Evolutionary conservation across 2,329 filamentous ascomycete genomes (phyloP).

Genomic region (Myrmaecium sp.): DNA sequence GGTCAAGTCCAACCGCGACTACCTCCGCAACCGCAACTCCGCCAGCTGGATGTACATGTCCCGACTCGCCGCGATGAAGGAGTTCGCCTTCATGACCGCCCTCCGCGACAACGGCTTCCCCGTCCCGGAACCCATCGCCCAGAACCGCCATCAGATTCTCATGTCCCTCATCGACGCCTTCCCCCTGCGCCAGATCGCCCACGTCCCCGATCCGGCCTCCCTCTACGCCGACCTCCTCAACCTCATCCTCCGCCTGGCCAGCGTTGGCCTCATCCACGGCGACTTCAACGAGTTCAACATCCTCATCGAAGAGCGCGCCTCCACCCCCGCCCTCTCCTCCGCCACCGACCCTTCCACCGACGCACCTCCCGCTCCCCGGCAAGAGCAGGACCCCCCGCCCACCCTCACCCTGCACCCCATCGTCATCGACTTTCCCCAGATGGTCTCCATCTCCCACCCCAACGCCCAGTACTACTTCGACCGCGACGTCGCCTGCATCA

Average conservation of each 20-base stretch:
- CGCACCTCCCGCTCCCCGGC: background rate
- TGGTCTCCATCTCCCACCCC: constrained; percentile 83
- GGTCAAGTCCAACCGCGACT: constrained; percentile 91
- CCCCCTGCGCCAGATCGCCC: constrained; percentile 73
- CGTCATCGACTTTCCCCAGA: constrained; percentile 95
- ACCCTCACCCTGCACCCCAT: constrained; percentile 52
- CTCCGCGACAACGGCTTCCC: constrained; percentile 71
- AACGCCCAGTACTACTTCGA: constrained; percentile 98
- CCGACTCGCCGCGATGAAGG: constrained; percentile 78
- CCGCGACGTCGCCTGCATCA: constrained; percentile 87
- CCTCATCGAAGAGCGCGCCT: constrained; percentile 58
- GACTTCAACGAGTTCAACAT: constrained; percentile 99
- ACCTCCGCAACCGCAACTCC: constrained; percentile 63
- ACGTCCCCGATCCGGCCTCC: constrained; percentile 64
- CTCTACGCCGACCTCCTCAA: constrained; percentile 85
- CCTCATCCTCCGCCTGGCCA: constrained; percentile 68
- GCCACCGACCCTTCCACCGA: constrained; percentile 3
- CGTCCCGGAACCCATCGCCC: constrained; percentile 72
- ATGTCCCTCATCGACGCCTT: constrained; percentile 91
- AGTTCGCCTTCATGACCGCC: constrained; percentile 86
- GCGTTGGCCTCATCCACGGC: constrained; percentile 82
- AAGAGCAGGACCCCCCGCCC: constrained; percentile 16
- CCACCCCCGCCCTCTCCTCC: background rate
- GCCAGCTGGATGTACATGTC: constrained; percentile 98
- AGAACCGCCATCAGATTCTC: constrained; percentile 88